Percentiles rank a stretch among this genome's conserved stretches.
Evolutionary conservation across 2,329 filamentous ascomycete genomes (phyloP).

Genomic region (Fusarium sp.): DNA sequence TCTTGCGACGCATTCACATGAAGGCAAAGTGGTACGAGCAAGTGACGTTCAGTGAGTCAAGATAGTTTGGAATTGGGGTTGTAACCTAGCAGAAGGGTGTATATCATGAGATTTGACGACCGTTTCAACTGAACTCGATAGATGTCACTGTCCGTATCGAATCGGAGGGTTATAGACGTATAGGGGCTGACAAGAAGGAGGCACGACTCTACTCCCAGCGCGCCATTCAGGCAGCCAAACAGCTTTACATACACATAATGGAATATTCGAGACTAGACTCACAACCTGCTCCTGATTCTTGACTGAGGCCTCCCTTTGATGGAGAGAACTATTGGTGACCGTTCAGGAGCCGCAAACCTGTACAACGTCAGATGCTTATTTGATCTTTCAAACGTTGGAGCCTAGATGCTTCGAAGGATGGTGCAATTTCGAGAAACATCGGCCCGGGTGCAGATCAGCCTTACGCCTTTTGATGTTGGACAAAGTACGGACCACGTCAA

Average conservation of each 20-base stretch:
- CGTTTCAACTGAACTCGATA: constrained; percentile 36
- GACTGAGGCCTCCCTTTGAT: constrained; percentile 41
- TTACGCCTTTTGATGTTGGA: constrained; percentile 32
- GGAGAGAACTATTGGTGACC: constrained; percentile 13
- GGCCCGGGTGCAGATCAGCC: constrained; percentile 38
- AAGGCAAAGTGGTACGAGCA: constrained; percentile 36
- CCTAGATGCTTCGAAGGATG: constrained; percentile 29
- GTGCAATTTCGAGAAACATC: constrained; percentile 23
- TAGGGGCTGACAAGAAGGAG: constrained; percentile 19
- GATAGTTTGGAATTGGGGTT: constrained; percentile 24
- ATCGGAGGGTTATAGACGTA: constrained; percentile 33
- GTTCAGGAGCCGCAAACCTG: constrained; percentile 5
- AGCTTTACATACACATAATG: constrained; percentile 42
- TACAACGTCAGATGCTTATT: constrained; percentile 36
- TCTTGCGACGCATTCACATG: constrained; percentile 26
- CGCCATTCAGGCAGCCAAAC: constrained; percentile 38
- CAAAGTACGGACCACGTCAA: constrained; percentile 31
- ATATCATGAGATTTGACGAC: constrained; percentile 40
- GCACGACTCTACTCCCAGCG: constrained; percentile 16
- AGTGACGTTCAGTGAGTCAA: constrained; percentile 29
- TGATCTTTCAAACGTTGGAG: constrained; percentile 22
- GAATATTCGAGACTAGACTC: constrained; percentile 31
- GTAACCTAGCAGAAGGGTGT: constrained; percentile 35
- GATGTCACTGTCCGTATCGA: constrained; percentile 21
- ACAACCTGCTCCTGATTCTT: constrained; percentile 1